Evolutionary conservation across 164 flowering plant species (phyloP).

Genomic region (Magnolia sinica): DNA sequence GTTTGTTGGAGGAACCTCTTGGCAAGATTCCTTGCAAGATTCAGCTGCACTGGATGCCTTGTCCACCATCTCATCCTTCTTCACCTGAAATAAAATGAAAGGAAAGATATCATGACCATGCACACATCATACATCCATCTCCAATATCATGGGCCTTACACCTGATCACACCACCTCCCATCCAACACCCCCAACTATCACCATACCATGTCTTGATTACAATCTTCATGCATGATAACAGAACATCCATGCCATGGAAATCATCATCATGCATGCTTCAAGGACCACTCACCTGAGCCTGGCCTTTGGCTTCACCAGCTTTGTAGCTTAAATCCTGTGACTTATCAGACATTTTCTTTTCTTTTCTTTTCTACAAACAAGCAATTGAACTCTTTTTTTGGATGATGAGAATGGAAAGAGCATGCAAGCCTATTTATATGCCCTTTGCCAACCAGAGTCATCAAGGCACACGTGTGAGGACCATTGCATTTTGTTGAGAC

Average conservation of each 20-base stretch:
- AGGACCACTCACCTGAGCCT: background rate
- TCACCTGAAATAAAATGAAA: constrained; percentile 29
- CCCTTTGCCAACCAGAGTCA: background rate
- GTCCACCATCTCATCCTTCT: constrained; percentile 35
- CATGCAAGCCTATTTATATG: background rate
- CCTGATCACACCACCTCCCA: background rate
- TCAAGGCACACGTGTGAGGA: too few species aligned
- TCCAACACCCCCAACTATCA: too few species aligned
- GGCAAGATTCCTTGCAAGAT: constrained; percentile 43
- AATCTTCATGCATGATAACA: too few species aligned
- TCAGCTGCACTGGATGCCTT: constrained; percentile 37
- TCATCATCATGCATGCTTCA: background rate
- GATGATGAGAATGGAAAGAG: background rate
- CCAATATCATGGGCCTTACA: background rate
- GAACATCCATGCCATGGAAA: background rate
- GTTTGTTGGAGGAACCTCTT: constrained; percentile 19
- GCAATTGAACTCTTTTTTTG: background rate
- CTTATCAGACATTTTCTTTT: background rate
- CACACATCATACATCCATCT: background rate
- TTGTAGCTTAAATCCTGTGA: background rate
- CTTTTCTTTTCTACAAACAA: background rate
- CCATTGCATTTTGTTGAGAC: background rate
- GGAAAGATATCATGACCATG: background rate
- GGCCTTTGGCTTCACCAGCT: background rate
- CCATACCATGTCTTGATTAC: too few species aligned